Base-by-base conservation (phyloP, 2,329 filamentous ascomycete species). In the Thielaviopsis euricoi region DNA sequence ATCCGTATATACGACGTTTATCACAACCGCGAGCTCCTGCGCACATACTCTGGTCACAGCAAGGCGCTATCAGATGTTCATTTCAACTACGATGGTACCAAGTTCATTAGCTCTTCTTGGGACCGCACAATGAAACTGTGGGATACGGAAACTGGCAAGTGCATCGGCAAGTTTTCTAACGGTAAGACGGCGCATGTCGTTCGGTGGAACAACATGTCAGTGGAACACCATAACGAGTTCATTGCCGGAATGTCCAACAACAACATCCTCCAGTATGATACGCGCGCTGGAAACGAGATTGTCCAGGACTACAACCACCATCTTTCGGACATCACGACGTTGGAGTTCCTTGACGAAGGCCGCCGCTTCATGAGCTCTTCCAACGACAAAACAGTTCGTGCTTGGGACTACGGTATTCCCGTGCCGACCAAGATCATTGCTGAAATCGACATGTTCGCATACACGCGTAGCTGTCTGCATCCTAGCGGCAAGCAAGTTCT, bases 271-370 rank as follows among this genome's bases (percentile, higher is more conserved):
- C 93, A 98, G 68, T 98, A 94, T 71, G 93, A 98, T 70, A 90
- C 84, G 1, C 81, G 94, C 26, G 83, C 84, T 6, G 72, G 76
- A 61, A 82, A 81, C 63, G 83, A 94, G 65, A 78, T 93, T 60
- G 87, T 95, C 13, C 94, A 98, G 68, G 93, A 97, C 74, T 98
- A 98, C 72, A 91, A 98, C 67, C 93, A 98, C 70, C 93, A 98
- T 69, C 75, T 98, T 62, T 93, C 89, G n/a, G 89, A 93, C 23
- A 85, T 98, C 74, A 98, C 98, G 73, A 97, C 93, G 10, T 88
- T 98, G 64, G 93, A 88, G 4, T 98, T 97, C 70, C 89, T 94
- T 63, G 93, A 98, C 69, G 84, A 94, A 60, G 89, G 90, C 70
- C 83, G 91, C 40, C 86, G 94, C 48, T 98, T 98, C 77, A 93